Evolutionary conservation across 768 basidiomycete genomes (phyloP), one percentile per base, ranked within the genome.

Genomic region (Phaffia australis): DNA sequence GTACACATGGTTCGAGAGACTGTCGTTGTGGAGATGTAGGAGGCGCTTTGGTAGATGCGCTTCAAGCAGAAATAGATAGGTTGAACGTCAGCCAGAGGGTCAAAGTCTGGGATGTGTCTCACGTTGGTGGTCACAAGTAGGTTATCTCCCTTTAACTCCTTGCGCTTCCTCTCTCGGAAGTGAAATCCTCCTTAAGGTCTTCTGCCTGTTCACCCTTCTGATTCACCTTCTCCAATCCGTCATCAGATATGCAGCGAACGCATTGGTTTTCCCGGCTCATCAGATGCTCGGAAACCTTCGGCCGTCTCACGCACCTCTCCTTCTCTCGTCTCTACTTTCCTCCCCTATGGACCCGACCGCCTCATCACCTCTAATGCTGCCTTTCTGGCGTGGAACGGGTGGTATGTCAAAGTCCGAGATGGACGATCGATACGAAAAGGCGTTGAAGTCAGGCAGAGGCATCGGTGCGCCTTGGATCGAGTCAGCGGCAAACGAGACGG

Each of bases 91-190:
- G 46, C 14, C 72, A 79, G 46, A 70, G 69, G 71, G 79, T 79
- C 27, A 74, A 74, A 54, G 77, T 89, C 1, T 83, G 83, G 3
- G 83, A 88, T 69, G 81, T 85, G 7, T 86, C 81, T 1, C 89
- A 92, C 75, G 84, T 92, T 60, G 89, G 89, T 0, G 88, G 88
- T 29, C 89, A 92, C 76, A 81, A 87, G 88, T 87, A 72, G 73
- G 84, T 80, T 9, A 25, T 62, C 23, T 2, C 23, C 30, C 29
- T 54, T 46, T 29, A 54, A 60, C 5, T 23, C 55, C 27, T 54
- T 15, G 57, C 23, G 68, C 29, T 30, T 52, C 56, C 48, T 48
- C 42, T n/a, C 19, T 11, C 27, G 65, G n/a, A 29, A 55, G 65
- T 57, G 47, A n/a, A 29, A 35, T 54, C 49, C 35, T 35, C 86